These are phyloP conservation scores for Phoma sp. DNA, from an alignment of 2,329 filamentous ascomycete genomes.

Conservation along the genomic window DNA sequence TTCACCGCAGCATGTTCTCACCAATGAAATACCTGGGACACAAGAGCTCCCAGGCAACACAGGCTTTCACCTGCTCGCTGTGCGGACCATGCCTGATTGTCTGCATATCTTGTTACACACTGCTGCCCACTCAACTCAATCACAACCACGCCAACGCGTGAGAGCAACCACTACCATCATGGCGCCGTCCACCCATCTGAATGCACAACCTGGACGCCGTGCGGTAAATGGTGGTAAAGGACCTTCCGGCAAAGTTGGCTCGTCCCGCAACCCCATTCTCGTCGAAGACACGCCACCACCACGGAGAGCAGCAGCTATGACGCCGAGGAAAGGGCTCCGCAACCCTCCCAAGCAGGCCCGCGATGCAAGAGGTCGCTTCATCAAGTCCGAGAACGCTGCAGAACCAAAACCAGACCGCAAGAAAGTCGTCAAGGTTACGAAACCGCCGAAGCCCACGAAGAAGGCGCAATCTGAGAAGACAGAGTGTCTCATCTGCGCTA, in stretches of 20 bases:
- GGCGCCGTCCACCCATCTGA: conserved; percentile 20
- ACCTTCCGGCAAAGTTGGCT: not conserved
- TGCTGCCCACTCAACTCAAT: not conserved
- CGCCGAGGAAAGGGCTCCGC: not conserved
- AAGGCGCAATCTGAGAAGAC: conserved; percentile 14
- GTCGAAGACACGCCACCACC: conserved; percentile 6
- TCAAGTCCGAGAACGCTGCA: not conserved
- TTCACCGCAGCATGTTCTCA: not conserved
- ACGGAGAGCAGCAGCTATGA: not conserved
- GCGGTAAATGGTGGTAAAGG: too few relatives aligned
- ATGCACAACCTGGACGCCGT: conserved; percentile 7
- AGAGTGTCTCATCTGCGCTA: conserved; percentile 30
- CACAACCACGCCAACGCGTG: not conserved
- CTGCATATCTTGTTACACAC: not conserved
- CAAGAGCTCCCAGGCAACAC: not conserved
- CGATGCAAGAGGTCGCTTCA: conserved; percentile 7
- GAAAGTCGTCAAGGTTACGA: conserved; percentile 1
- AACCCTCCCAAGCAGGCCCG: not conserved
- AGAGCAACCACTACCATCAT: conserved; percentile 1
- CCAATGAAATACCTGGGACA: not conserved
- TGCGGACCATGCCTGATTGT: not conserved
- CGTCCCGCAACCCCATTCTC: not conserved
- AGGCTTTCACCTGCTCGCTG: not conserved
- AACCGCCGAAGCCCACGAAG: conserved; percentile 12
- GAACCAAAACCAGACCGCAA: conserved; percentile 10